phyloP scores from a whole-genome alignment of 2,329 filamentous ascomycete species.

The Pseudogymnoascus pannorum region DNA sequence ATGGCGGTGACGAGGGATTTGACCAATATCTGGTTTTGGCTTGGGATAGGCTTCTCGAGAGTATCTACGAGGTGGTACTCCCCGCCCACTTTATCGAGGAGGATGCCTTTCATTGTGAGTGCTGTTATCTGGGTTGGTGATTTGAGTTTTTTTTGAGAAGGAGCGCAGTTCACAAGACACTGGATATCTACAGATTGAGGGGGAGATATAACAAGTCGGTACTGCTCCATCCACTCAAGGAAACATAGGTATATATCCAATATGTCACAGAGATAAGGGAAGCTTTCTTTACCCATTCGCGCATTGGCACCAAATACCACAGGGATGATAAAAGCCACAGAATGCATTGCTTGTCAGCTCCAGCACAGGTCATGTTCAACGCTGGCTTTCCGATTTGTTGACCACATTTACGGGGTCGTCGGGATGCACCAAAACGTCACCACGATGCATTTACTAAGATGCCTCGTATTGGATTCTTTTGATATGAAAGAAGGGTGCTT shows the following conservation, averaged over 20 bases:
- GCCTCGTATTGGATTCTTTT: background rate
- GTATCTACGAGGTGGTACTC: constrained; percentile 17
- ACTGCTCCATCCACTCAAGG: background rate
- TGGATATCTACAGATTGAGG: background rate
- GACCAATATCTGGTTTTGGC: constrained; percentile 30
- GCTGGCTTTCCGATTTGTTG: background rate
- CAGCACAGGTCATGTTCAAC: background rate
- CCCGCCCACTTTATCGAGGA: constrained; percentile 17
- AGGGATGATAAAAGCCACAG: background rate
- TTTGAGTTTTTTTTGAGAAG: too few species aligned
- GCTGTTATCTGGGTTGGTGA: background rate
- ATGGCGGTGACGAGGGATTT: constrained; percentile 32
- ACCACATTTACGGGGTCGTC: background rate
- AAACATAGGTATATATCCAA: background rate
- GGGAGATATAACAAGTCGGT: background rate
- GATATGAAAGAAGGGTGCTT: background rate
- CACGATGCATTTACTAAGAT: background rate
- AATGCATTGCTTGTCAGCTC: background rate
- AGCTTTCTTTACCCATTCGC: background rate
- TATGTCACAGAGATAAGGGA: background rate
- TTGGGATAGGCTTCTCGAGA: constrained; percentile 25
- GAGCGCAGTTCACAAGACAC: background rate
- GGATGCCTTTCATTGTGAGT: constrained; percentile 23
- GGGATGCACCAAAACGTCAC: background rate
- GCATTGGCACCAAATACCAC: background rate